These are phyloP conservation scores for Plasmodium berghei DNA, from an alignment of 169 alveolate species.

Conservation along the genomic window DNA sequence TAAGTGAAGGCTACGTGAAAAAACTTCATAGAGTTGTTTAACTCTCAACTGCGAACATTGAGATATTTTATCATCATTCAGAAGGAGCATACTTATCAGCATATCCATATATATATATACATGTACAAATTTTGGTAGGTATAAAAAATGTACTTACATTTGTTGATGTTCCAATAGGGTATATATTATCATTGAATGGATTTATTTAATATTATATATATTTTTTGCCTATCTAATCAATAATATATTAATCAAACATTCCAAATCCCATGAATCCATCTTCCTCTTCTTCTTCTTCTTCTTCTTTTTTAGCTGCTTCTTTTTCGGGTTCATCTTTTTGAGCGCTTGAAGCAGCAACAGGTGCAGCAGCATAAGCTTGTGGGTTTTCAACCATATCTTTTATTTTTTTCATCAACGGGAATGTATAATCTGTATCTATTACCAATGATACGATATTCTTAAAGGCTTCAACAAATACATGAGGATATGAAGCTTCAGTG, in stretches of 20 bases:
- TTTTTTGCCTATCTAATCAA: neutral
- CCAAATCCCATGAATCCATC: conserved; percentile 96
- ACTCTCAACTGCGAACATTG: conserved; percentile 76
- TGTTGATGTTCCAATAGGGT: neutral
- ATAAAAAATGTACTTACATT: neutral
- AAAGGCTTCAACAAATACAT: conserved; percentile 95
- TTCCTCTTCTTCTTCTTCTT: conserved; percentile 96
- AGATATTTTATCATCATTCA: conserved; percentile 59
- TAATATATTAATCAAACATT: conserved; percentile 86
- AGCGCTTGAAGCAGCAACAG: conserved; percentile 88
- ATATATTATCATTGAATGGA: neutral
- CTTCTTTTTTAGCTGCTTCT: conserved; percentile 86
- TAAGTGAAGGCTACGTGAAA: conserved; percentile 73
- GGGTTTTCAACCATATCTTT: conserved; percentile 95
- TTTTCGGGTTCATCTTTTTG: conserved; percentile 76
- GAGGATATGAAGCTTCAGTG: conserved; percentile 96
- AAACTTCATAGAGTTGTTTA: conserved; percentile 33
- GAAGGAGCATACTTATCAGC: neutral
- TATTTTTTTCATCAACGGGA: conserved; percentile 95
- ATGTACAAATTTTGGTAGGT: neutral
- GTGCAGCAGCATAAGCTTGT: conserved; percentile 90
- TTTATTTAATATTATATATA: neutral
- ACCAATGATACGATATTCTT: conserved; percentile 97
- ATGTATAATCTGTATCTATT: conserved; percentile 93
- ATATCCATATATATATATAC: neutral